Evolutionary conservation across 148 eudicot species (phyloP).

Genomic region (Vaccinium darrowii): DNA sequence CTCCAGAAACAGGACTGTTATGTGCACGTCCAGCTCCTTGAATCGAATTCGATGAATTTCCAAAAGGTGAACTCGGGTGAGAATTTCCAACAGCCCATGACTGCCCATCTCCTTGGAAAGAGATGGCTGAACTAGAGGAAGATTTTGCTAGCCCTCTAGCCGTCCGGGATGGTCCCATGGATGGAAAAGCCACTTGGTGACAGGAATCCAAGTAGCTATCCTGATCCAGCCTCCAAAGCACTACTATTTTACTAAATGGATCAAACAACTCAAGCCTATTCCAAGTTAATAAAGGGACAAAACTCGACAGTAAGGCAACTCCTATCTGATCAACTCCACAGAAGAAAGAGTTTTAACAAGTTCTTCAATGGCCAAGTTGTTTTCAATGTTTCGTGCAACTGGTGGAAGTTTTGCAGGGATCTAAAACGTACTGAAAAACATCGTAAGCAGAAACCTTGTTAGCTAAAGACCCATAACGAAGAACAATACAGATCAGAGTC

Average conservation of each 20-base stretch:
- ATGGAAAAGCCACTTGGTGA: conserved; percentile 50
- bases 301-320: background rate
- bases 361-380: background rate
- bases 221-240: conserved; percentile 43
- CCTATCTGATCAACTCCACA: background rate
- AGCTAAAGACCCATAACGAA: background rate
- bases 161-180: conserved; percentile 76
- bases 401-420: background rate
- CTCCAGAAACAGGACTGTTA: conserved; percentile 64
- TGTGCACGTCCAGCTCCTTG: conserved; percentile 54
- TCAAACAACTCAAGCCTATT: background rate
- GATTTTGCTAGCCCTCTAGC: conserved; percentile 73
- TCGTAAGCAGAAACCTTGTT: background rate
- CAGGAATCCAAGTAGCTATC: conserved; percentile 55
- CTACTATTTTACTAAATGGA: background rate
- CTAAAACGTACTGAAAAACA: conserved; percentile 7
- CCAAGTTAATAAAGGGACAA: conserved; percentile 29
- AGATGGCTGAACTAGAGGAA: conserved; percentile 79
- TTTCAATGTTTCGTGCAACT: background rate
- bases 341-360: background rate
- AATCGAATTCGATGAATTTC: conserved; percentile 60
- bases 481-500: background rate
- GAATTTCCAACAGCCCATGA: conserved; percentile 62
- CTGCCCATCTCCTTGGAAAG: conserved; percentile 77
- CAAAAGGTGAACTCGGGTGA: conserved; percentile 70